Percentiles rank a stretch among this genome's conserved stretches.
Evolutionary conservation across 345 rosid species (phyloP).

Genomic region (Salix brachista): DNA sequence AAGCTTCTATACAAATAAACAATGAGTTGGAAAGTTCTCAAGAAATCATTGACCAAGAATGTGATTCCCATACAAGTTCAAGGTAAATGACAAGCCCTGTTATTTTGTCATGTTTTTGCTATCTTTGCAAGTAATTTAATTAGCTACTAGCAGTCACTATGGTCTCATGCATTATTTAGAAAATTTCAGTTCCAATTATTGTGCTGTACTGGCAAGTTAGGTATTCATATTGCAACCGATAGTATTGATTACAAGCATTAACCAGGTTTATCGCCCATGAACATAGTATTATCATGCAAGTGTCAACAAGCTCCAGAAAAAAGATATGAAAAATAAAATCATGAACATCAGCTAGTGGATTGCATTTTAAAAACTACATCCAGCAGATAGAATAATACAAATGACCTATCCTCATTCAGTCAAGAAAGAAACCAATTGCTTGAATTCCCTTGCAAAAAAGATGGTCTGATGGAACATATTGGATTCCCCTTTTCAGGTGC

Average conservation of each 20-base stretch:
- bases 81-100: slow-evolving; percentile 42
- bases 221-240: neutral
- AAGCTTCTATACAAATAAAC: slow-evolving; percentile 33
- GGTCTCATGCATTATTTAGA: neutral
- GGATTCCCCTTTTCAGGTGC: slow-evolving; percentile 38
- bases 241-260: neutral
- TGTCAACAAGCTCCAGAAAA: no score
- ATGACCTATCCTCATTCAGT: neutral
- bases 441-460: no score
- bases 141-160: neutral
- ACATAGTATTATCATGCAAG: neutral
- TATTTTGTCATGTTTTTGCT: neutral
- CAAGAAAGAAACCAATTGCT: neutral
- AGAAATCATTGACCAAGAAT: slow-evolving; percentile 53
- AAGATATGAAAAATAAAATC: neutral
- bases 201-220: neutral
- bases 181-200: neutral
- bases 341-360: neutral
- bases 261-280: neutral
- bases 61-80: slow-evolving; percentile 37
- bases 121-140: neutral
- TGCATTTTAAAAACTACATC: neutral
- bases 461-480: neutral
- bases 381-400: neutral
- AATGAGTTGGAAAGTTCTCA: slow-evolving; percentile 28